A percentile compares a stretch with the other conserved stretches of the same genome.
These are phyloP conservation scores for Didymella keratinophila DNA, from an alignment of 2,329 filamentous ascomycete species.

Conservation along the genomic window DNA sequence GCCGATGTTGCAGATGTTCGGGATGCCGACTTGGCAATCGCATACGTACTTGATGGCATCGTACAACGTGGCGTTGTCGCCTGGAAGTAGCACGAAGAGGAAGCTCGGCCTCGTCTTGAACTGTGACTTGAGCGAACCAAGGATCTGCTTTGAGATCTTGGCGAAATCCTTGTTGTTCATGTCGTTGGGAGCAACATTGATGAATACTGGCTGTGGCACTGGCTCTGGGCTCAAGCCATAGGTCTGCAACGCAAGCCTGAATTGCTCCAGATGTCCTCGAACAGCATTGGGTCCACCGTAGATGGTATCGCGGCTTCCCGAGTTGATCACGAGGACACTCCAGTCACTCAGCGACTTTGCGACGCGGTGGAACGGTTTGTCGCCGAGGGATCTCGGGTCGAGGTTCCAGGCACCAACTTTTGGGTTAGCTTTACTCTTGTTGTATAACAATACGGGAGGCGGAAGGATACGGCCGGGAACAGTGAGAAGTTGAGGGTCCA, in stretches of 20 bases:
- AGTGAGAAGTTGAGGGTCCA: conserved; percentile 70
- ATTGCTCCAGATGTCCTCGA: conserved; percentile 22
- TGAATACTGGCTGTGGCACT: conserved; percentile 19
- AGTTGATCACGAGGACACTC: conserved; percentile 44
- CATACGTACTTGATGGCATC: conserved; percentile 70
- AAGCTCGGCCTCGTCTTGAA: conserved; percentile 46
- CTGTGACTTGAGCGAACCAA: conserved; percentile 57
- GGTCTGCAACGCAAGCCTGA: conserved; percentile 27
- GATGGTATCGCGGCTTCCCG: conserved; percentile 28
- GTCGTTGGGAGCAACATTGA: conserved; percentile 21
- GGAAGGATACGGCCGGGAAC: conserved; percentile 74
- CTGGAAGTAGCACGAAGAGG: conserved; percentile 43
- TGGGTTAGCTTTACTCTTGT: conserved; percentile 45
- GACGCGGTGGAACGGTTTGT: conserved; percentile 36
- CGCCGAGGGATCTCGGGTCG: conserved; percentile 35
- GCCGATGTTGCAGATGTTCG: conserved; percentile 71
- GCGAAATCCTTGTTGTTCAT: conserved; percentile 46
- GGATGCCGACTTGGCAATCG: conserved; percentile 71
- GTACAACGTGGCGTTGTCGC: conserved; percentile 42
- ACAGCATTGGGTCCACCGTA: conserved; percentile 25
- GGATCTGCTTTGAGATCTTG: conserved; percentile 67
- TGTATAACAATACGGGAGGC: conserved; percentile 69
- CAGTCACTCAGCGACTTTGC: conserved; percentile 33
- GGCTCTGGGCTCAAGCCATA: conserved; percentile 38
- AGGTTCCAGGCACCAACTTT: conserved; percentile 76